Evolutionary conservation across 108 stramenopile species (phyloP).

Genomic region (Skeletonema menzelii): DNA sequence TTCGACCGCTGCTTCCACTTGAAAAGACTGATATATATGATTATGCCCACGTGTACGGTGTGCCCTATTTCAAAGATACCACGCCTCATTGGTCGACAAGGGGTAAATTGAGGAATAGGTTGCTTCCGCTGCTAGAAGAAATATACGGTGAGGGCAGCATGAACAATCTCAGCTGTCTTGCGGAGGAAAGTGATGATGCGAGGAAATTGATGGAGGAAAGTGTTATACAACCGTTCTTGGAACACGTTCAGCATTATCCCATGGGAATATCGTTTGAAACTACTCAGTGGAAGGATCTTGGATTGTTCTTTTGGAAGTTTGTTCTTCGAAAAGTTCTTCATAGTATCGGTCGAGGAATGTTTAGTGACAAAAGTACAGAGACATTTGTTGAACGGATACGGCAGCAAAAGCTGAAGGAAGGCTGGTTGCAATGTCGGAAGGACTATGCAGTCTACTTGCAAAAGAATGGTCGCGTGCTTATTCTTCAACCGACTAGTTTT

Average conservation of each 20-base stretch:
- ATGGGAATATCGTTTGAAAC: slow-evolving; percentile 81
- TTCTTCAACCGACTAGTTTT: slow-evolving; percentile 70
- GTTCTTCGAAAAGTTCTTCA: slow-evolving; percentile 79
- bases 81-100: slow-evolving; percentile 96
- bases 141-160: slow-evolving; percentile 94
- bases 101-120: slow-evolving; percentile 91
- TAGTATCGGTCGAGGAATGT: slow-evolving; percentile 79
- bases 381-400: slow-evolving; percentile 62
- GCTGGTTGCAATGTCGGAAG: slow-evolving; percentile 88
- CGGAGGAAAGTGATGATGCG: slow-evolving; percentile 82
- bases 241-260: slow-evolving; percentile 49
- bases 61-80: slow-evolving; percentile 96
- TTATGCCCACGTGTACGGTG: slow-evolving; percentile 92
- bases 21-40: slow-evolving; percentile 81
- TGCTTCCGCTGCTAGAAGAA: slow-evolving; percentile 90
- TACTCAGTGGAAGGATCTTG: slow-evolving; percentile 57
- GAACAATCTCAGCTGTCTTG: slow-evolving; percentile 81
- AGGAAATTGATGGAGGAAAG: slow-evolving; percentile 60
- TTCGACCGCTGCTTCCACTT: slow-evolving; percentile 85
- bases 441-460: slow-evolving; percentile 84
- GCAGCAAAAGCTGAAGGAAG: slow-evolving; percentile 43
- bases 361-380: slow-evolving; percentile 76
- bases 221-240: slow-evolving; percentile 68
- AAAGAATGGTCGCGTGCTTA: slow-evolving; percentile 60
- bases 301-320: slow-evolving; percentile 86